A percentile compares a stretch with the other conserved stretches of the same genome.
phyloP scores from a whole-genome alignment of 768 basidiomycete species.

The Mycena rebaudengoi region DNA sequence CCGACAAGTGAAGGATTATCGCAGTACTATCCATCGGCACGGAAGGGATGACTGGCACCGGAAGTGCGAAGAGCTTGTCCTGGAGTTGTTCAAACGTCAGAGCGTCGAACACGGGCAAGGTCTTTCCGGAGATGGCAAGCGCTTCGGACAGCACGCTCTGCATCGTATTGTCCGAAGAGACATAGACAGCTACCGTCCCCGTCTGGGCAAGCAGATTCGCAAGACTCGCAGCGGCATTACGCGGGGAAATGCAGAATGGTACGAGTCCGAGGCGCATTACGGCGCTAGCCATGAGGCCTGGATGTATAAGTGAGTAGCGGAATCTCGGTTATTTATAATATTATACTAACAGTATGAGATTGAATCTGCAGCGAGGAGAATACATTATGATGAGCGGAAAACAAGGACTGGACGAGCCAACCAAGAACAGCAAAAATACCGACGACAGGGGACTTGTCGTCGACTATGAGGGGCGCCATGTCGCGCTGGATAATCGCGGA shows the following conservation, averaged over 20 bases:
- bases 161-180: background rate
- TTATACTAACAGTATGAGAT: no score
- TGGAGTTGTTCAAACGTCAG: background rate
- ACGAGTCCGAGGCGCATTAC: no score
- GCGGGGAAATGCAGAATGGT: no score
- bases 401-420: no score
- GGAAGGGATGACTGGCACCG: background rate
- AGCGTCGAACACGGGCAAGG: background rate
- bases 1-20: slow-evolving; percentile 4
- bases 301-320: no score
- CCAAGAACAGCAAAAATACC: slow-evolving; percentile 13
- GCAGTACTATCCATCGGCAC: background rate
- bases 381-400: no score
- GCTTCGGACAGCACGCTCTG: background rate
- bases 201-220: slow-evolving; percentile 34
- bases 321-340: no score
- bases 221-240: no score
- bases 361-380: no score
- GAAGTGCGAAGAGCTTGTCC: background rate
- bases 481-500: background rate
- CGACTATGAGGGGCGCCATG: background rate
- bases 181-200: background rate
- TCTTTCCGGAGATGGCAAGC: background rate
- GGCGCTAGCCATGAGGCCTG: no score
- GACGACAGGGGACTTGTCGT: background rate